Evolutionary conservation across 108 stramenopile genomes (phyloP).

Genomic region (Nannochloropsis salina): DNA sequence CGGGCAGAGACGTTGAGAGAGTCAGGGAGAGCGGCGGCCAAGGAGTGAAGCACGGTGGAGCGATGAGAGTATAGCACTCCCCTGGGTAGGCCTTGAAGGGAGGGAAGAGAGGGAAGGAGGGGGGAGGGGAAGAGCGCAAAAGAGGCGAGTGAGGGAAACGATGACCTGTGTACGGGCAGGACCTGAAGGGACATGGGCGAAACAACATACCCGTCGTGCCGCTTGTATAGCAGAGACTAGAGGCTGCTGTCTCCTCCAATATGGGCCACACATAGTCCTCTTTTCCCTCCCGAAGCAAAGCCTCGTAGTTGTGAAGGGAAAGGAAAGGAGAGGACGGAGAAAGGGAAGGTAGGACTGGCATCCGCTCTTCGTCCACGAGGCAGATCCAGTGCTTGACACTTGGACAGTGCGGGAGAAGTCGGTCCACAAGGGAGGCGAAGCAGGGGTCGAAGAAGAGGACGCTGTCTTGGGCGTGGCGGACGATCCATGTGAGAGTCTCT

Average conservation of each 20-base stretch:
- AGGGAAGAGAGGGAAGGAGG: background rate
- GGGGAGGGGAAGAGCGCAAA: background rate
- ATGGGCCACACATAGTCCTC: slow-evolving; percentile 11
- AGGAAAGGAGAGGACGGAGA: background rate
- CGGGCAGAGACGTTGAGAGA: background rate
- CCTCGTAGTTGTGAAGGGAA: background rate
- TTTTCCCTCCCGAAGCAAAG: background rate
- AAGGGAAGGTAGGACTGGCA: background rate
- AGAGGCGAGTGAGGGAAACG: background rate
- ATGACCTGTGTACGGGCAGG: background rate
- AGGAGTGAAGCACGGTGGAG: background rate
- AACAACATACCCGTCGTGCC: slow-evolving; percentile 11
- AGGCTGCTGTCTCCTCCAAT: background rate
- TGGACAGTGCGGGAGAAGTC: background rate
- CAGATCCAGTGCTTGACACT: background rate
- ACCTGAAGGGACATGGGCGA: background rate
- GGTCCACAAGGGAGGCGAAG: background rate
- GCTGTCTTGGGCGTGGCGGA: background rate
- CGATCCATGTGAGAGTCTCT: background rate
- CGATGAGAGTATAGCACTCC: background rate
- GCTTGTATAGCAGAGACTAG: background rate
- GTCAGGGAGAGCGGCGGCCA: background rate
- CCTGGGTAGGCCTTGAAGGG: background rate
- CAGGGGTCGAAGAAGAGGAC: background rate
- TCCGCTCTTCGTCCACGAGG: background rate